Conservation (phyloP, 768 basidiomycete genomes). For the Pholiota molesta region DNA sequence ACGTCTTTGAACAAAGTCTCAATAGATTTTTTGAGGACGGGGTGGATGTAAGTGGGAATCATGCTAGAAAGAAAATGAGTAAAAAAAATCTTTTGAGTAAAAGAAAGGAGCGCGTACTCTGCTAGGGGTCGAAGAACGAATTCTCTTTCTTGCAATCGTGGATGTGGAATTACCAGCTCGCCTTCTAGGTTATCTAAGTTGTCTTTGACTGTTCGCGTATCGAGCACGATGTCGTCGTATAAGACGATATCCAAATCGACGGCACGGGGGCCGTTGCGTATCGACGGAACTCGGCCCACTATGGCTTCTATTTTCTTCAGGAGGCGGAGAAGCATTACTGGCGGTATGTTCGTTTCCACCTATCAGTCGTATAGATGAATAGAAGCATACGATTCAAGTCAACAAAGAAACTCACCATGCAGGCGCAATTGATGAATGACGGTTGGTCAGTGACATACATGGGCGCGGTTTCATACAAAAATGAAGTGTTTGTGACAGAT, state of each 20-base stretch:
- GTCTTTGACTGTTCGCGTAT: slow-evolving; percentile 50
- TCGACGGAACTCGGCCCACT: slow-evolving; percentile 79
- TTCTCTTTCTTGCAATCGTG: slow-evolving; percentile 78
- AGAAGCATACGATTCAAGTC: neutral
- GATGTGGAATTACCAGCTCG: slow-evolving; percentile 86
- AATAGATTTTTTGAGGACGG: slow-evolving; percentile 51
- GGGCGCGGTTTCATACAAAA: slow-evolving; percentile 90
- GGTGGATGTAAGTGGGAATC: slow-evolving; percentile 76
- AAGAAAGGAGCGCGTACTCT: slow-evolving; percentile 63
- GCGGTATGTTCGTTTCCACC: slow-evolving; percentile 76
- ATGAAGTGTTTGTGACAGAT: slow-evolving; percentile 74
- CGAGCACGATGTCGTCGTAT: slow-evolving; percentile 65
- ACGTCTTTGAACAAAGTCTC: slow-evolving; percentile 47
- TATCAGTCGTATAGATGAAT: slow-evolving; percentile 30
- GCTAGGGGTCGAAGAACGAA: slow-evolving; percentile 88
- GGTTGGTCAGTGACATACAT: slow-evolving; percentile 97
- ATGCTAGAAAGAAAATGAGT: slow-evolving; percentile 52
- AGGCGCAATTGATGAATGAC: slow-evolving; percentile 88
- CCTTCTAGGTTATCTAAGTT: slow-evolving; percentile 57
- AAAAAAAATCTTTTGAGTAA: neutral
- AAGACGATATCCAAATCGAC: slow-evolving; percentile 89
- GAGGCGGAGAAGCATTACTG: slow-evolving; percentile 57
- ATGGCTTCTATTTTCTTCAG: slow-evolving; percentile 73
- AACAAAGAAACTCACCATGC: slow-evolving; percentile 60
- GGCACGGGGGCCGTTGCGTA: slow-evolving; percentile 85